Percentiles rank a stretch among this genome's conserved stretches.
phyloP scores from a whole-genome alignment of 1,284 basidiomycete species.

The Ceratobasidium sp. region DNA sequence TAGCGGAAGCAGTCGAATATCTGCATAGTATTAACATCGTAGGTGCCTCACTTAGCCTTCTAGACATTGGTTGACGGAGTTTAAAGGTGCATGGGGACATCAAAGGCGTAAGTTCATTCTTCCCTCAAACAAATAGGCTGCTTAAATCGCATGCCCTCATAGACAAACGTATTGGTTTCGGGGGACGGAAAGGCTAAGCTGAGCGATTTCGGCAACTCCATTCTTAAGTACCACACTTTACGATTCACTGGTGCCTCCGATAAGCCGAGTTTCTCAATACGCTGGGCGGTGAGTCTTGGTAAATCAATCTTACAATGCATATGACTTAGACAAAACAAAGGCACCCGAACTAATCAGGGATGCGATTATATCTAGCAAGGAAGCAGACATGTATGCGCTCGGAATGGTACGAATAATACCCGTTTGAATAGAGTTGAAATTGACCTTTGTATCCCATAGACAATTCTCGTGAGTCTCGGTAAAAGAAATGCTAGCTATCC shows the following conservation, averaged over 20 bases:
- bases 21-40: not conserved
- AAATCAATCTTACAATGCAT: not conserved
- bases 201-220: conserved; percentile 16
- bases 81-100: conserved; percentile 24
- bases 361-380: not conserved
- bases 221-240: not conserved
- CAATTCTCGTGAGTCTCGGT: not conserved
- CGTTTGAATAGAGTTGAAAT: not conserved
- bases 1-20: conserved; percentile 18
- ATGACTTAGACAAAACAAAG: not conserved
- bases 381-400: conserved; percentile 3
- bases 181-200: conserved; percentile 9
- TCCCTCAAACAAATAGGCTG: not conserved
- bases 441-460: not conserved
- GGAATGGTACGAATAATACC: not conserved
- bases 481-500: no score
- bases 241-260: not conserved
- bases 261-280: not conserved
- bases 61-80: not conserved
- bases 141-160: no score
- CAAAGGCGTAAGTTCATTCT: conserved; percentile 5
- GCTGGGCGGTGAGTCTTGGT: conserved; percentile 5
- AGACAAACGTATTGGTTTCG: conserved; percentile 28
- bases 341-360: conserved; percentile 5
- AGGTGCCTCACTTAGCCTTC: not conserved